Base-by-base conservation (phyloP, 176 grass and related monocot species). In the Olyra latifolia region DNA sequence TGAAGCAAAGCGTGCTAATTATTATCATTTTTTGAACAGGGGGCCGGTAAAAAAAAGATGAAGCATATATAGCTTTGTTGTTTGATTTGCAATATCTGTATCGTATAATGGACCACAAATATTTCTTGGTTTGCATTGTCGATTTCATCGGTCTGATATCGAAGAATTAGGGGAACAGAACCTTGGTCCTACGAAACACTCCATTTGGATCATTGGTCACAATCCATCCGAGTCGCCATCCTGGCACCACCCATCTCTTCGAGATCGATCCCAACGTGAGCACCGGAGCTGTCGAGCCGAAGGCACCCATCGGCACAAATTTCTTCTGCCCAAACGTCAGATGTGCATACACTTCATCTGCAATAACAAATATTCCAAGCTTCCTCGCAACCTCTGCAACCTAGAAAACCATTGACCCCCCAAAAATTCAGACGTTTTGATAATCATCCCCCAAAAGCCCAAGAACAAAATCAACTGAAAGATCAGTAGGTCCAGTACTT, bases 151-250 rank as follows among this genome's bases (percentile, higher is more conserved):
- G 0, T 70, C 28, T 45, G 4, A 16, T 45, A 75, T 71, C 5
- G 2, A 71, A 73, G 6, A 7, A 75, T 41, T 59, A 10, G 9
- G 64, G 16, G 47, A 0, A 6, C 69, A 67, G 28, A 72, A 97
- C 91, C 91, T 93, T 93, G 68, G 80, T 89, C 24, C 29, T 66
- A 28, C 73, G 80, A 47, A 97, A 85, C 62, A 97, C 85, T 47
- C 79, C 88, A 69, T 75, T 61, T 2, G 81, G 83, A 62, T 93
- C 91, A 58, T 76, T 82, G 30, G 52, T 81, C 0, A 78, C 84
- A n/a, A 97, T 91, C 94, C 94, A 97, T 50, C 94, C 94, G 71
- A 97, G 84, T 22, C 94, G 53, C 94, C 94, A 97, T 15, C 94
- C 88, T 42, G 94, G 88, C 49, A 90, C 90, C 43, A 88, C 47